These are phyloP conservation scores for Glaciozyma martinii DNA, from an alignment of 768 basidiomycete species.

Conservation along the genomic window DNA sequence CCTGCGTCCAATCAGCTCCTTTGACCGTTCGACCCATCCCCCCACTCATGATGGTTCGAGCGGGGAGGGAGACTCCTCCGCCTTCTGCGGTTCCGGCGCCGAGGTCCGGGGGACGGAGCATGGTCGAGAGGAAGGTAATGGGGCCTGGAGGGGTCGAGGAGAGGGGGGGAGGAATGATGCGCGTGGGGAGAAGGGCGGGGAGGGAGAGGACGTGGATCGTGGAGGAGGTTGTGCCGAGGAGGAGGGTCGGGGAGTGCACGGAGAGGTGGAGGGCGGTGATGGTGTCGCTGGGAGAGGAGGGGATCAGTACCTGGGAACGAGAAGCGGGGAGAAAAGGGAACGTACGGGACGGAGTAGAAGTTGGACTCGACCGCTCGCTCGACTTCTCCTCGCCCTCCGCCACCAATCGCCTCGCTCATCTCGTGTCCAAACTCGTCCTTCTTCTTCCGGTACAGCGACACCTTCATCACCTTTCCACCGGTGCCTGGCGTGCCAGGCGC, in stretches of 20 bases:
- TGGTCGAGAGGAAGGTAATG: constrained; percentile 64
- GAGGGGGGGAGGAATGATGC: constrained; percentile 50
- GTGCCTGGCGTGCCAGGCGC: background rate
- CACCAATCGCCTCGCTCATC: constrained; percentile 60
- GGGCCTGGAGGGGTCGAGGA: constrained; percentile 52
- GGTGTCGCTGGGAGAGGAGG: constrained; percentile 49
- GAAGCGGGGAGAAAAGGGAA: constrained; percentile 15
- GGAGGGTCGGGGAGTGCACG: constrained; percentile 61
- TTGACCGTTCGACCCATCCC: constrained; percentile 26
- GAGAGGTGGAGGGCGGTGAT: constrained; percentile 70
- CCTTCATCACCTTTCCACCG: constrained; percentile 26
- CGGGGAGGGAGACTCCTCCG: constrained; percentile 20
- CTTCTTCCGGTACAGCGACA: constrained; percentile 8
- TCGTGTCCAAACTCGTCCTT: constrained; percentile 24
- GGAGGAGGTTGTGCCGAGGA: constrained; percentile 71
- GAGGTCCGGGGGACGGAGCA: constrained; percentile 80
- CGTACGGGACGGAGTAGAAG: constrained; percentile 62
- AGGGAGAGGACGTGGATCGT: constrained; percentile 73
- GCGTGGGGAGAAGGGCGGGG: constrained; percentile 78
- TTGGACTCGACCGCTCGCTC: constrained; percentile 50
- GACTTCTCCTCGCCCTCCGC: constrained; percentile 60
- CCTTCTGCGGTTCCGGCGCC: constrained; percentile 9
- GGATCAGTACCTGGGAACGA: background rate
- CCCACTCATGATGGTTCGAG: constrained; percentile 37
- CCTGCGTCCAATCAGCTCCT: constrained; percentile 38